Conservation (phyloP, 225 moss, liverwort and hornwort species). For the Polytrichum commune region DNA sequence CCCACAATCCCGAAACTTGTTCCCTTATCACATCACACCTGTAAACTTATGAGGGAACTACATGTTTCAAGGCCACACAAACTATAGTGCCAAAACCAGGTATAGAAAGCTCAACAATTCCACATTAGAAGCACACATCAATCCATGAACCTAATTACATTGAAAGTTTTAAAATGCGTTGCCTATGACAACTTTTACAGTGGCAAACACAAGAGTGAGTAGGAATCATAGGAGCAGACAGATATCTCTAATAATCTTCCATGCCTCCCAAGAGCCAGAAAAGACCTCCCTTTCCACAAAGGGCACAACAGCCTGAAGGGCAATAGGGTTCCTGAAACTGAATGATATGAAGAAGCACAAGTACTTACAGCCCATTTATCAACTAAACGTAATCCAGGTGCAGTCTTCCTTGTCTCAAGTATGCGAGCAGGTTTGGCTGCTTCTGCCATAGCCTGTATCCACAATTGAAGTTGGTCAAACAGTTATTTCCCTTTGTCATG, state of each 20-base stretch:
- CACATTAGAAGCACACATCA: no score
- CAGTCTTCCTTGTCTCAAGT: conserved; percentile 92
- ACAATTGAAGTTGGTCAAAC: conserved; percentile 8
- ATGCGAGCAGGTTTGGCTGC: conserved; percentile 92
- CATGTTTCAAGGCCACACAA: background rate
- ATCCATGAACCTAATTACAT: no score
- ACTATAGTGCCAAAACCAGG: no score
- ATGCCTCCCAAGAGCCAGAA: no score
- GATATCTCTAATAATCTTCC: no score
- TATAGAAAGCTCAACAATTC: no score
- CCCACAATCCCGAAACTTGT: conserved; percentile 9
- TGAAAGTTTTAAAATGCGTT: no score
- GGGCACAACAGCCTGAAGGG: background rate
- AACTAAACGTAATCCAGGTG: conserved; percentile 77
- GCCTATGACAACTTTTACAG: no score
- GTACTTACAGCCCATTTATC: conserved; percentile 94
- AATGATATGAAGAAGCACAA: conserved; percentile 1
- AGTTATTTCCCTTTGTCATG: no score
- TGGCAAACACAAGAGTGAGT: no score
- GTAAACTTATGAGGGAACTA: background rate
- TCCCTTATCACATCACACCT: conserved; percentile 1
- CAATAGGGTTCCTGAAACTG: background rate
- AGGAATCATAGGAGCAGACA: no score
- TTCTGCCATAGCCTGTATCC: conserved; percentile 71
- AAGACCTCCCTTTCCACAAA: no score